Conservation (phyloP, 139 green algal genomes). For the Chlamydomonas schloesseri region DNA sequence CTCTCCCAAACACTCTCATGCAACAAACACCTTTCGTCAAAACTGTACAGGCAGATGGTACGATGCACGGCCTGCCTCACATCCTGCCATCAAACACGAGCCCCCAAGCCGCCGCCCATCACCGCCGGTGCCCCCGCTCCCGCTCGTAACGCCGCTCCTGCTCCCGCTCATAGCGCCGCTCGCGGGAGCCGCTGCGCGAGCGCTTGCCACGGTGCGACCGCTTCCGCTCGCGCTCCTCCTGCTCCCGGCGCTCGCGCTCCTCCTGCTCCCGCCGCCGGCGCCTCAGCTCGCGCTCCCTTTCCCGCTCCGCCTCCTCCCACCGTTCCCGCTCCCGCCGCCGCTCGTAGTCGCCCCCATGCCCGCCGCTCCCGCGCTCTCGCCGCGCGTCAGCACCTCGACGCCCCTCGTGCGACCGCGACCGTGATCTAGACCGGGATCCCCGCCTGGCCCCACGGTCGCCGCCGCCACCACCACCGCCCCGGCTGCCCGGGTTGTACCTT, state of each 20-base stretch:
- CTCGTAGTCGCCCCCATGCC: neutral
- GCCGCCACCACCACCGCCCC: neutral
- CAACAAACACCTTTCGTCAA: too few species aligned
- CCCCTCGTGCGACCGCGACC: neutral
- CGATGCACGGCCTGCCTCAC: too few species aligned
- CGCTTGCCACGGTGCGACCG: neutral
- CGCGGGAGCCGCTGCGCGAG: neutral
- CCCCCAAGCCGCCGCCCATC: too few species aligned
- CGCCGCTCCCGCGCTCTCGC: neutral
- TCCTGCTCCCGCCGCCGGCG: neutral
- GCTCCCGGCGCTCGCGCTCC: neutral
- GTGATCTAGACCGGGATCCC: neutral
- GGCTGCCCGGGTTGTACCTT: conserved; percentile 25
- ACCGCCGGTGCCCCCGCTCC: neutral
- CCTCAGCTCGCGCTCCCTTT: too few species aligned
- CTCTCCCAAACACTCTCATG: too few species aligned
- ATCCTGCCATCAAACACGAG: too few species aligned
- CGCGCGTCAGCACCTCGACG: neutral
- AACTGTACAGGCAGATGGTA: too few species aligned
- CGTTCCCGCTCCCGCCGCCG: neutral
- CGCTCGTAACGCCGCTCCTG: neutral
- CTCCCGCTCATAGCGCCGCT: neutral
- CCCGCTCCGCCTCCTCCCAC: neutral
- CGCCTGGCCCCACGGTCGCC: neutral
- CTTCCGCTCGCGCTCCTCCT: neutral